Conservation (phyloP, 1,139 yeast genomes). For the Taphrina pruni region DNA sequence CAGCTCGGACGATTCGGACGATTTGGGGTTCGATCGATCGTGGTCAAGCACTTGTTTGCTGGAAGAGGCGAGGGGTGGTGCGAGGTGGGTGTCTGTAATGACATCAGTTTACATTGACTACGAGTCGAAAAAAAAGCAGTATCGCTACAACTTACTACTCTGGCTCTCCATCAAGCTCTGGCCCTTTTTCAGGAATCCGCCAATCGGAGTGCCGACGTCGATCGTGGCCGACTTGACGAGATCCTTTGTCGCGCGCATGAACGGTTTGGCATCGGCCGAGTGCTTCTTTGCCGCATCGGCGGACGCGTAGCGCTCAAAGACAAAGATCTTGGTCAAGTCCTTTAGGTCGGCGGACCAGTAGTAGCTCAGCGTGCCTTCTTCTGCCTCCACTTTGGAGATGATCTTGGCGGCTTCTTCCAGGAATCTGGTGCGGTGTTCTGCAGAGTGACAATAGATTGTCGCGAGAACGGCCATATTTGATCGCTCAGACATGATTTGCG, state of each 20-base stretch:
- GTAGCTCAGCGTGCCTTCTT: conserved; percentile 33
- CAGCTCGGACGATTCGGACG: not conserved
- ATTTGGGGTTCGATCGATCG: not conserved
- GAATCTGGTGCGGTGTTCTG: conserved; percentile 26
- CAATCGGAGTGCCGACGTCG: conserved; percentile 27
- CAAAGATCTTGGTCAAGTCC: conserved; percentile 28
- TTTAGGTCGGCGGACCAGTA: conserved; percentile 34
- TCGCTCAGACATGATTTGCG: conserved; percentile 12
- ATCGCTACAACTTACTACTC: conserved; percentile 36
- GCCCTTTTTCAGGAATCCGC: conserved; percentile 24
- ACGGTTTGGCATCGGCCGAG: not conserved
- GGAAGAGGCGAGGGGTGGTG: conserved; percentile 15
- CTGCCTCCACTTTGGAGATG: conserved; percentile 20
- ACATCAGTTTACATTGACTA: conserved; percentile 17
- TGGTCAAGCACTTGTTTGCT: not conserved
- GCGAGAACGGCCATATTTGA: conserved; percentile 25
- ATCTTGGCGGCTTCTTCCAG: conserved; percentile 19
- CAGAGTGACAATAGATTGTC: conserved; percentile 8
- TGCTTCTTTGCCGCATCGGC: conserved; percentile 22
- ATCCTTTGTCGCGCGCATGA: conserved; percentile 14
- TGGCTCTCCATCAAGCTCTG: conserved; percentile 24
- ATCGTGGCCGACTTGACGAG: conserved; percentile 25
- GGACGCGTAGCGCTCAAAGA: conserved; percentile 34
- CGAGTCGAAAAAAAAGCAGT: not conserved
- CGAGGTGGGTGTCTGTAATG: conserved; percentile 9